Evolutionary conservation across 768 basidiomycete species (phyloP).

Genomic region (Erythrobasidium yunnanense): DNA sequence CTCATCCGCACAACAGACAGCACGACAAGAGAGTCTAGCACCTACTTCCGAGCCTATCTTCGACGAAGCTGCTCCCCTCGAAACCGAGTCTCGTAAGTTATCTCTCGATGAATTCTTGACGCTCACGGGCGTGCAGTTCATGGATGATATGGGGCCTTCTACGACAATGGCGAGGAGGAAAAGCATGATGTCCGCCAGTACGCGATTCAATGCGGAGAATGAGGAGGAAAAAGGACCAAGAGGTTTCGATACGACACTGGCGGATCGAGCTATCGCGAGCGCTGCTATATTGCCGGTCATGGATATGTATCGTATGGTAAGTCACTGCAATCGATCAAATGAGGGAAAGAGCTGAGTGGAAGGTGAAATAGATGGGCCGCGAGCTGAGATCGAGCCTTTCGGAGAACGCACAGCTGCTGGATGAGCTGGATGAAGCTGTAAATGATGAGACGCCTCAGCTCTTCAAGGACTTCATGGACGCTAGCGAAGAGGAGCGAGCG

Average conservation of each 20-base stretch:
- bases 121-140: conserved; percentile 32
- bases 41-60: conserved; percentile 22
- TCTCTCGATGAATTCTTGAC: conserved; percentile 35
- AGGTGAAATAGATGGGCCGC: conserved; percentile 18
- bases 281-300: conserved; percentile 19
- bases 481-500: conserved; percentile 32
- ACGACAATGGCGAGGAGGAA: conserved; percentile 27
- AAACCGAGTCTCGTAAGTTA: background rate
- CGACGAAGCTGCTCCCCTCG: conserved; percentile 11
- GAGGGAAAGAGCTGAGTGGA: background rate
- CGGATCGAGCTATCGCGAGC: conserved; percentile 24
- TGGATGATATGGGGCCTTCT: conserved; percentile 29
- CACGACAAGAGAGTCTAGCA: background rate
- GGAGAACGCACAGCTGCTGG: conserved; percentile 23
- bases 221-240: background rate
- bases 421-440: conserved; percentile 2
- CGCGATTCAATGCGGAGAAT: background rate
- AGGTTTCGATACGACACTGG: background rate
- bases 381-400: conserved; percentile 19
- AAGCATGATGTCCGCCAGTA: conserved; percentile 27
- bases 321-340: background rate
- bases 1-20: too few relatives aligned
- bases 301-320: conserved; percentile 24
- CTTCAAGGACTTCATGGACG: conserved; percentile 32
- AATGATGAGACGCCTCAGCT: conserved; percentile 27